Evolutionary conservation across 169 alveolate genomes (phyloP).

Genomic region (Plasmodium fragile): DNA sequence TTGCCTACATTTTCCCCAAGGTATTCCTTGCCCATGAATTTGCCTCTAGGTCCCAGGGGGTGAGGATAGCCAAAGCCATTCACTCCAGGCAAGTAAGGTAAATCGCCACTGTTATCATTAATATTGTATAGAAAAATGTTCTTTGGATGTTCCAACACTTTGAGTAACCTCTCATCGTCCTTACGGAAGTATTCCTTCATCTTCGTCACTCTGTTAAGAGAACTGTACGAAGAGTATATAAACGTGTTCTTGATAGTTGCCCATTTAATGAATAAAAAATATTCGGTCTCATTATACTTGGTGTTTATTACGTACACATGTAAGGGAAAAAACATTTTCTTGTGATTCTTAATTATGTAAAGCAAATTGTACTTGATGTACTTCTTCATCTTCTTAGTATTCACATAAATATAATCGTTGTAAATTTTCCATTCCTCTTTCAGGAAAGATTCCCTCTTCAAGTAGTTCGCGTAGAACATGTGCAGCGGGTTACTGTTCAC

Average conservation of each 20-base stretch:
- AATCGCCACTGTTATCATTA: conserved; percentile 35
- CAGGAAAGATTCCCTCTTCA: conserved; percentile 37
- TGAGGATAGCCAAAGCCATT: neutral
- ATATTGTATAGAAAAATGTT: conserved; percentile 63
- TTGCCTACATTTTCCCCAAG: neutral
- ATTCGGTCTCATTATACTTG: conserved; percentile 42
- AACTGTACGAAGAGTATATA: conserved; percentile 64
- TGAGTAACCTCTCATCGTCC: conserved; percentile 46
- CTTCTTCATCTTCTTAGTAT: conserved; percentile 38
- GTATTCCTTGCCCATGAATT: conserved; percentile 24
- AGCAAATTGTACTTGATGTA: conserved; percentile 48
- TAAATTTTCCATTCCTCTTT: conserved; percentile 74
- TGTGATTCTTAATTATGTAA: conserved; percentile 70
- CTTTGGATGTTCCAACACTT: conserved; percentile 60
- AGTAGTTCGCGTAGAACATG: conserved; percentile 18
- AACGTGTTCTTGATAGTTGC: conserved; percentile 65
- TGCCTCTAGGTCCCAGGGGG: conserved; percentile 12
- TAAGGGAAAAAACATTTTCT: conserved; percentile 49
- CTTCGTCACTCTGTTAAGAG: conserved; percentile 55
- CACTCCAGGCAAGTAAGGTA: neutral
- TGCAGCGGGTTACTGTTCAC: neutral
- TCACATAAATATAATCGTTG: conserved; percentile 65
- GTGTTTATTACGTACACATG: conserved; percentile 75
- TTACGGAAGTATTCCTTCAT: conserved; percentile 67
- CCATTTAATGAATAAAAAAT: conserved; percentile 72